These are phyloP conservation scores for Aciculosporium take DNA, from an alignment of 2,329 filamentous ascomycete genomes.

Conservation along the genomic window DNA sequence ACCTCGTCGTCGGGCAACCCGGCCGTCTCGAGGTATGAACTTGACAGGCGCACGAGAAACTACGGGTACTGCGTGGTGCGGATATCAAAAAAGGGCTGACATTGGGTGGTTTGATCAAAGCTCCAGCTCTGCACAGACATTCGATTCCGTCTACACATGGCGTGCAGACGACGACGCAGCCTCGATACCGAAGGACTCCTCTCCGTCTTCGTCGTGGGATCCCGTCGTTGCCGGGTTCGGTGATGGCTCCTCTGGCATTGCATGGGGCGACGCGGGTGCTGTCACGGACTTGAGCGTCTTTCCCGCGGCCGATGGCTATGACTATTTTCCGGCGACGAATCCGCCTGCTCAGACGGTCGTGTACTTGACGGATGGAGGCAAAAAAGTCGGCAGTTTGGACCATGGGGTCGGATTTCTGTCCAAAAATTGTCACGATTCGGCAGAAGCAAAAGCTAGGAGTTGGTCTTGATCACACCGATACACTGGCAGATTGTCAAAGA, in stretches of 20 bases:
- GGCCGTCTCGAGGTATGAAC: background rate
- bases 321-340: background rate
- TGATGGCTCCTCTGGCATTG: background rate
- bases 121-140: background rate
- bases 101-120: no score
- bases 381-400: no score
- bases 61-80: background rate
- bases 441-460: no score
- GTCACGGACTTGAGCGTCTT: background rate
- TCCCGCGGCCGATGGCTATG: background rate
- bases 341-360: background rate
- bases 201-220: background rate
- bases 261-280: background rate
- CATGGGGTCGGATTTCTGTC: no score
- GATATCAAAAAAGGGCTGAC: background rate
- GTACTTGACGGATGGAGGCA: no score
- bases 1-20: background rate
- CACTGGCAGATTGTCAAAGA: no score
- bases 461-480: no score
- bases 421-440: no score
- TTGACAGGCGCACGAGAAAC: background rate
- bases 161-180: slow-evolving; percentile 1
- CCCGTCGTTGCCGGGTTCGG: background rate
- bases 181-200: background rate
- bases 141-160: background rate